Conservation (phyloP, 345 rosid genomes). For the Excoecaria agallocha region DNA sequence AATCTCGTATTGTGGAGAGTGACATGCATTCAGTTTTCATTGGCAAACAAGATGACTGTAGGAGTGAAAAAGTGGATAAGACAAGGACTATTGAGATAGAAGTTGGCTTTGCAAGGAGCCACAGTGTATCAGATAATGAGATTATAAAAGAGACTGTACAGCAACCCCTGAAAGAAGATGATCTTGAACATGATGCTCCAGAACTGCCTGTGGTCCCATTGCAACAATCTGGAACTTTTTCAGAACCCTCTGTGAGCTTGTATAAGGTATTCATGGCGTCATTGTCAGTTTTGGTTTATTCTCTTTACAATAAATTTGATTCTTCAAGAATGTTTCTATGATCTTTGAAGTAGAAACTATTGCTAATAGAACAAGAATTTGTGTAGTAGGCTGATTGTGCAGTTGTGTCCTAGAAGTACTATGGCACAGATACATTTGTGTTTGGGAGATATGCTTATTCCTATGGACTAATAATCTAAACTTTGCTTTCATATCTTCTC, state of each 20-base stretch:
- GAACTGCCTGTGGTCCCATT: slow-evolving; percentile 22
- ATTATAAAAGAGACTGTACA: slow-evolving; percentile 12
- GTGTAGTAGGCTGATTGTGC: neutral
- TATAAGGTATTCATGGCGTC: slow-evolving; percentile 30
- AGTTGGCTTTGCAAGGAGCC: slow-evolving; percentile 23
- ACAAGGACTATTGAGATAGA: slow-evolving; percentile 24
- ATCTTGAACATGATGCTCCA: slow-evolving; percentile 18
- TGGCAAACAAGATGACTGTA: slow-evolving; percentile 6
- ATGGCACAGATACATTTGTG: neutral
- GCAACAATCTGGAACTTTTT: slow-evolving; percentile 22
- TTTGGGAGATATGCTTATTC: neutral
- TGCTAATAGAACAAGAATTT: neutral
- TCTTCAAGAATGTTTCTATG: neutral
- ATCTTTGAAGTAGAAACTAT: neutral
- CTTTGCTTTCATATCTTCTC: neutral
- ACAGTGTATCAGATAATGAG: slow-evolving; percentile 15
- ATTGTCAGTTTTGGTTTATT: neutral
- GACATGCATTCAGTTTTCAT: slow-evolving; percentile 13
- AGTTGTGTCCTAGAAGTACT: neutral
- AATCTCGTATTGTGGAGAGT: slow-evolving; percentile 18
- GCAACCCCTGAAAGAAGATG: slow-evolving; percentile 23
- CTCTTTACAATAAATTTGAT: neutral
- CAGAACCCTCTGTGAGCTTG: slow-evolving; percentile 9
- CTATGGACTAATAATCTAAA: neutral
- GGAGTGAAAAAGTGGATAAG: slow-evolving; percentile 19